These are phyloP conservation scores for Botrytis tulipae DNA, from an alignment of 2,329 filamentous ascomycete species.

Conservation along the genomic window DNA sequence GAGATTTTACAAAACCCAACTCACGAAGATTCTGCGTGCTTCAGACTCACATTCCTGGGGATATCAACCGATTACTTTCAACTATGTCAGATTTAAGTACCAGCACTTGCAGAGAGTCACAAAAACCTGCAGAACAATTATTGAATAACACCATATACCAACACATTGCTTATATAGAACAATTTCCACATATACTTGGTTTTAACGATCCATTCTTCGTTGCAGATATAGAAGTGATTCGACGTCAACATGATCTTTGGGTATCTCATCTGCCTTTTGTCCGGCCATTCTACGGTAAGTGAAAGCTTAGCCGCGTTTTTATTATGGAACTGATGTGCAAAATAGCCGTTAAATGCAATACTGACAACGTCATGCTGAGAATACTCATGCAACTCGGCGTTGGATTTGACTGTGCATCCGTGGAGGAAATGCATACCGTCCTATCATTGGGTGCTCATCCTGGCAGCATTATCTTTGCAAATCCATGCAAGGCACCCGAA, in stretches of 20 bases:
- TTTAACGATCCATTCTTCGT: neutral
- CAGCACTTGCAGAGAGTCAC: neutral
- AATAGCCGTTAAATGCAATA: neutral
- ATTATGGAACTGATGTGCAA: neutral
- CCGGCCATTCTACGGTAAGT: neutral
- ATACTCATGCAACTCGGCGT: neutral
- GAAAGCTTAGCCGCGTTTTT: neutral
- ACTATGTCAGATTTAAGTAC: neutral
- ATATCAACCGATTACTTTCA: neutral
- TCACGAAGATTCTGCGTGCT: neutral
- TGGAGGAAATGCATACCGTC: neutral
- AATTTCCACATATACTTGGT: neutral
- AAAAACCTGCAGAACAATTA: neutral
- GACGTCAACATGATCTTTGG: neutral
- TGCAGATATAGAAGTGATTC: neutral
- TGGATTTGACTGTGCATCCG: slow-evolving; percentile 1
- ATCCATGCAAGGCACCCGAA: slow-evolving; percentile 4
- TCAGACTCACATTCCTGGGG: neutral
- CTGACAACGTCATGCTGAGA: neutral
- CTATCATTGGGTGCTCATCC: neutral
- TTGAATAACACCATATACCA: neutral
- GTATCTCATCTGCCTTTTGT: neutral
- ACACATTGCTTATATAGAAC: neutral
- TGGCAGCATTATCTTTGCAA: neutral
- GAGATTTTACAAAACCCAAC: neutral